phyloP scores from a whole-genome alignment of 148 eudicot genomes.

The Heliosperma pusillum region DNA sequence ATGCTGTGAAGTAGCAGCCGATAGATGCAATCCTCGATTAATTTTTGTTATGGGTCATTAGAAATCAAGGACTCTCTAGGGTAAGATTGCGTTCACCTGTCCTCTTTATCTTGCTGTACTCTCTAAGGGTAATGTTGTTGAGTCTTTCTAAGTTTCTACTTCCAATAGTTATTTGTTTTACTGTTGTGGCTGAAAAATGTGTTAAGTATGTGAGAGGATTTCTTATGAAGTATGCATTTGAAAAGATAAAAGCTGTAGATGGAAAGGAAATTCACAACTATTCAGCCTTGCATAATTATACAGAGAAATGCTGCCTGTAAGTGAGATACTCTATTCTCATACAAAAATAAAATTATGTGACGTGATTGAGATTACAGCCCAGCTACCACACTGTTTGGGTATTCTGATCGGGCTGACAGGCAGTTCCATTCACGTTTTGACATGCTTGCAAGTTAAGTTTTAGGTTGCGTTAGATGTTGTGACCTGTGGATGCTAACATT shows the following conservation, averaged over 20 bases:
- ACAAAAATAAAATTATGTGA: background rate
- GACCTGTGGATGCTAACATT: background rate
- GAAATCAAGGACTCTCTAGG: too few relatives aligned
- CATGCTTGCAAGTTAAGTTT: background rate
- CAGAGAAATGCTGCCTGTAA: background rate
- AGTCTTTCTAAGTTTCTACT: conserved; percentile 5
- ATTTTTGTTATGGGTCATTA: background rate
- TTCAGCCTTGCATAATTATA: background rate
- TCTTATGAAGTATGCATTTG: conserved; percentile 5
- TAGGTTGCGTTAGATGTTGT: background rate
- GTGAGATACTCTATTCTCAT: background rate
- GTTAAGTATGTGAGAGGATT: background rate
- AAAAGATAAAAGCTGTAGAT: background rate
- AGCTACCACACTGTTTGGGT: background rate
- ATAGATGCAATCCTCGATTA: background rate
- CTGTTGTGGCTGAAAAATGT: background rate
- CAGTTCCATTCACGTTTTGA: background rate
- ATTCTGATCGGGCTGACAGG: background rate
- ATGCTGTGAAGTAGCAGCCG: background rate
- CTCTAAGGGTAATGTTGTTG: background rate
- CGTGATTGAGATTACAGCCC: background rate
- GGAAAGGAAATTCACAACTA: background rate
- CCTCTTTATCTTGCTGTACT: background rate
- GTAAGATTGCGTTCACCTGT: too few relatives aligned
- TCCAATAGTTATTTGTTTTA: background rate